Percentiles rank a stretch among this genome's conserved stretches.
These are phyloP conservation scores for Saksenaea vasiformis DNA, from an alignment of 371 early-diverging fungal species.

Conservation along the genomic window DNA sequence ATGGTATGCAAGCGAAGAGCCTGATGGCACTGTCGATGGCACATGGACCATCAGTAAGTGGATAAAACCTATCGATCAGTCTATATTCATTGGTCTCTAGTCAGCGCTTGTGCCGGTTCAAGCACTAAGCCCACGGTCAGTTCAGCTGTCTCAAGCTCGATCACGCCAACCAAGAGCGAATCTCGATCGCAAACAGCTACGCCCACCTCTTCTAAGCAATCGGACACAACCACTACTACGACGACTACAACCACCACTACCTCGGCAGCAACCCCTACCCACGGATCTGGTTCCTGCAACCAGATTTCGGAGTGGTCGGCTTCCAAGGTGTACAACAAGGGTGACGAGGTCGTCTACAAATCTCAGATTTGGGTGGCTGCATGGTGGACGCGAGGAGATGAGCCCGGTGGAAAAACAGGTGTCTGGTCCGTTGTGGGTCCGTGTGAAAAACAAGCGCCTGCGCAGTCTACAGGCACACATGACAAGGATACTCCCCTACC, in stretches of 20 bases:
- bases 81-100: background rate
- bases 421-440: constrained; percentile 30
- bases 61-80: no score
- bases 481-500: background rate
- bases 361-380: constrained; percentile 40
- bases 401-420: constrained; percentile 30
- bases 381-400: constrained; percentile 57
- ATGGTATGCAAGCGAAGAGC: constrained; percentile 33
- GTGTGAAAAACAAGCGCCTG: constrained; percentile 14
- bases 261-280: constrained; percentile 18
- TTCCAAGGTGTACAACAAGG: constrained; percentile 21
- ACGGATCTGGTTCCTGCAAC: constrained; percentile 6
- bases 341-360: constrained; percentile 35
- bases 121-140: constrained; percentile 3
- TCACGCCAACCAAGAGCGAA: constrained; percentile 4
- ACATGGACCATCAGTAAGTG: constrained; percentile 36
- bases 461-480: background rate
- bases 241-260: constrained; percentile 1
- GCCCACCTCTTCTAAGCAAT: background rate
- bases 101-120: constrained; percentile 11
- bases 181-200: background rate
- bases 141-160: constrained; percentile 8
- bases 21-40: constrained; percentile 19
- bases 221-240: background rate
- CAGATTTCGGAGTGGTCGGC: constrained; percentile 23